Conservation (phyloP, 2,329 filamentous ascomycete genomes). For the Penicillium paneum region DNA sequence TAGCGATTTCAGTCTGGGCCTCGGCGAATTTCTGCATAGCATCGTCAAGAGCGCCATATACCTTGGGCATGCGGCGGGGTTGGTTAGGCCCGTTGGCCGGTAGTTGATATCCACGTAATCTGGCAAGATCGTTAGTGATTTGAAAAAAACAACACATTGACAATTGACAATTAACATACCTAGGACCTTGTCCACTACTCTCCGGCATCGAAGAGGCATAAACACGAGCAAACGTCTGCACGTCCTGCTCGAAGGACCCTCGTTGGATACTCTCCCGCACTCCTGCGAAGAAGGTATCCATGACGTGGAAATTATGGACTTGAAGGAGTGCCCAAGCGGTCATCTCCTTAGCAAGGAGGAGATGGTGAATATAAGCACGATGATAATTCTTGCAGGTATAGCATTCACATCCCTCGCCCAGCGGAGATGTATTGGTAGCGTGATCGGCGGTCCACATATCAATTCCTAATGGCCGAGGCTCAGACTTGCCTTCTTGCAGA, state of each 20-base stretch:
- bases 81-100: slow-evolving; percentile 65
- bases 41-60: slow-evolving; percentile 61
- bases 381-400: slow-evolving; percentile 83
- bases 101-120: slow-evolving; percentile 76
- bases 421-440: slow-evolving; percentile 60
- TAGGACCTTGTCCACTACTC: slow-evolving; percentile 73
- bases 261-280: slow-evolving; percentile 63
- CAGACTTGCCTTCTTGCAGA: slow-evolving; percentile 7
- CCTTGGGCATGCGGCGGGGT: slow-evolving; percentile 63
- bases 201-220: slow-evolving; percentile 72
- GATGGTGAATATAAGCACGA: slow-evolving; percentile 80
- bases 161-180: slow-evolving; percentile 40
- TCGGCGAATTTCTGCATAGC: slow-evolving; percentile 48
- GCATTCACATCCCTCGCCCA: slow-evolving; percentile 67
- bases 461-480: slow-evolving; percentile 59
- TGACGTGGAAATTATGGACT: slow-evolving; percentile 78
- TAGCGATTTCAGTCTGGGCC: slow-evolving; percentile 50
- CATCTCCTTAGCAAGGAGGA: slow-evolving; percentile 92
- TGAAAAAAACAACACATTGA: background rate
- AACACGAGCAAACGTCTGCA: slow-evolving; percentile 57
- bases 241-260: slow-evolving; percentile 55
- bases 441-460: slow-evolving; percentile 71
- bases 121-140: slow-evolving; percentile 22
- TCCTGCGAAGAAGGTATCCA: slow-evolving; percentile 69
- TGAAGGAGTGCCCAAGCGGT: slow-evolving; percentile 90